Evolutionary conservation across 495 filamentous ascomycete genomes (phyloP), one percentile per base, ranked within the genome.

Genomic region (Daldinia bambusicola): DNA sequence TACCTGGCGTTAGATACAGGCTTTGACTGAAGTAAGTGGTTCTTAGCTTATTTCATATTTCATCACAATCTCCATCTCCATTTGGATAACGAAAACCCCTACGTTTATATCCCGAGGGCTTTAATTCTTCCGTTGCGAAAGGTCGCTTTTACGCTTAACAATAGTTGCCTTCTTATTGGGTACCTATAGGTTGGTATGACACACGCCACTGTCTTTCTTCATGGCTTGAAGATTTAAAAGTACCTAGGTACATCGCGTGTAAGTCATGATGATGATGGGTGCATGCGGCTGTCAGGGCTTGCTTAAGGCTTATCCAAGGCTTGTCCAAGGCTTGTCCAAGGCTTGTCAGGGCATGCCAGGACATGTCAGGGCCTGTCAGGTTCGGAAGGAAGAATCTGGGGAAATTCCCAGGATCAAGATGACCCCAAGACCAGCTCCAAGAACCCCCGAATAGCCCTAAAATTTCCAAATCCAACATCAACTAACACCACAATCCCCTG

Each of bases 401-500:
- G 63, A 63, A 71, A 20, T 52, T 59, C 26, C 34, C 32, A 63
- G 3, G 58, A 63, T 63, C 43, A 56, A 34, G 22, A 38, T 43
- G 55, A 61, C 34, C 62, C 57, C 57, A 55, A 38, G 34, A 55
- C 26, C 26, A n/a, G 0, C 9, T 16, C 14, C 40, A 13, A 41
- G 16, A 30, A n/a, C 26, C 32, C 32, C 26, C 10, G 50, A 37
- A 57, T 45, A 45, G 37, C 37, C 37, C 56, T 45, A 40, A 37
- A 20, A 36, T 26, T 26, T 3, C 26, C 26, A 26, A 26, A 26
- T 26, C 4, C 1, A 20, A 20, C 18, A 36, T 26, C 20, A 45
- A 45, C 50, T 68, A 36, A 65, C 64, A 68, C 64, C 65, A 72
- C 70, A 56, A 69, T 72, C 57, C 65, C 65, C 65, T 68, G 70